Evolutionary conservation across 2,329 filamentous ascomycete genomes (phyloP).

Genomic region (Paecilomyces sp.): DNA sequence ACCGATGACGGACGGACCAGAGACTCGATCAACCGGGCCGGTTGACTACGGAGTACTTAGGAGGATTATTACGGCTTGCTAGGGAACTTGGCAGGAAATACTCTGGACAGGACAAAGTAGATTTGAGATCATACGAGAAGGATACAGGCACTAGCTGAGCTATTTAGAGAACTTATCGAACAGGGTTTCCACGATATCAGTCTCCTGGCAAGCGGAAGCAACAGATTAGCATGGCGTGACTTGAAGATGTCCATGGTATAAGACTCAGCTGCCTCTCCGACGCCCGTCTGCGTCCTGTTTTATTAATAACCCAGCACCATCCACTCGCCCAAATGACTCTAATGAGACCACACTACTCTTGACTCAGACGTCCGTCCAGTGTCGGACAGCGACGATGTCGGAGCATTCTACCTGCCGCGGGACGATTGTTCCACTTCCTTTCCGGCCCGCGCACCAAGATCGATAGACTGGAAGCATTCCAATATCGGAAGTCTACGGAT

Average conservation of each 20-base stretch:
- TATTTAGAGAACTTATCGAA: neutral
- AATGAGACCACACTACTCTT: neutral
- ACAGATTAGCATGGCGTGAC: neutral
- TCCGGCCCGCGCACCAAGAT: neutral
- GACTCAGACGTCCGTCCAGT: neutral
- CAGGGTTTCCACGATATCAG: neutral
- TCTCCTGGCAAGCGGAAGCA: neutral
- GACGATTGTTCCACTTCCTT: neutral
- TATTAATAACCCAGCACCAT: neutral
- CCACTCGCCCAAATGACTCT: neutral
- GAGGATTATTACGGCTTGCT: slow-evolving; percentile 1
- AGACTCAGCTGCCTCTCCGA: neutral
- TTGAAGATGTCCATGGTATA: neutral
- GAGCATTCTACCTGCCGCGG: neutral
- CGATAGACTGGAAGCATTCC: neutral
- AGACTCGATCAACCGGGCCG: neutral
- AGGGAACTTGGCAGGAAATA: neutral
- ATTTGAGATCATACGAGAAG: slow-evolving; percentile 3
- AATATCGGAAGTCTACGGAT: neutral
- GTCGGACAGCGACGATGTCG: neutral
- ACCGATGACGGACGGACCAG: neutral
- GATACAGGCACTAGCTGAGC: neutral
- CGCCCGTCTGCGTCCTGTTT: neutral
- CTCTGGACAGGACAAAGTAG: neutral
- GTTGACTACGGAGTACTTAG: slow-evolving; percentile 1